These are phyloP conservation scores for Rehmannia glutinosa DNA, from an alignment of 257 asterid genomes.

Conservation along the genomic window DNA sequence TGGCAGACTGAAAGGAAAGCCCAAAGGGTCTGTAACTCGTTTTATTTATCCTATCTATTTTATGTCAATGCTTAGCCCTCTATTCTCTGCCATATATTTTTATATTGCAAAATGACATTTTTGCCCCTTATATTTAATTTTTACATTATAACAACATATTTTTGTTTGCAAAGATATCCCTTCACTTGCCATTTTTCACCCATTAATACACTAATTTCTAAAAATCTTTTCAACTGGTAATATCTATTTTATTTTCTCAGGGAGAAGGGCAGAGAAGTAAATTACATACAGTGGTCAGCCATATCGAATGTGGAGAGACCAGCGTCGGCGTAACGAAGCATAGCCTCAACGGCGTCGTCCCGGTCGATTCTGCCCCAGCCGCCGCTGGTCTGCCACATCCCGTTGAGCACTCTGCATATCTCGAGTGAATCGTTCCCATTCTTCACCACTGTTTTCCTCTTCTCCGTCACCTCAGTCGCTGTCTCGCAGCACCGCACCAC, in stretches of 20 bases:
- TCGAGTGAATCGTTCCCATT: conserved; percentile 72
- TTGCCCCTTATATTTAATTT: conserved; percentile 11
- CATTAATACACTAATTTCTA: conserved; percentile 24
- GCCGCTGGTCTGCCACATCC: conserved; percentile 99
- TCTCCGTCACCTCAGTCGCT: conserved; percentile 46
- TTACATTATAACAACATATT: background rate
- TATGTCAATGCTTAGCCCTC: background rate
- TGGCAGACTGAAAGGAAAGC: background rate
- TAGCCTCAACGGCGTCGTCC: conserved; percentile 86
- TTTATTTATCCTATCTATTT: conserved; percentile 14
- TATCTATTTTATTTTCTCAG: background rate
- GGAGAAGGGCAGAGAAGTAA: conserved; percentile 24
- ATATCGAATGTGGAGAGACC: conserved; percentile 96
- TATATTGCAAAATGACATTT: background rate
- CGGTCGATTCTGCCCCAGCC: conserved; percentile 96
- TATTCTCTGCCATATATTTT: conserved; percentile 18
- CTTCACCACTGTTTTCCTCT: conserved; percentile 43
- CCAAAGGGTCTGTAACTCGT: background rate
- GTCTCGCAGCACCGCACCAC: conserved; percentile 53
- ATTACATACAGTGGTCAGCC: conserved; percentile 87
- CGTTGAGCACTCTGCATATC: conserved; percentile 85
- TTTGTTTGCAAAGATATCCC: conserved; percentile 27
- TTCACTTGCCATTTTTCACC: conserved; percentile 65
- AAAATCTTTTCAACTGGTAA: background rate
- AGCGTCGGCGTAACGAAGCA: conserved; percentile 80